Percentiles rank a stretch among this genome's conserved stretches.
These are phyloP conservation scores for Lyophyllum shimeji DNA, from an alignment of 768 basidiomycete genomes.

Conservation along the genomic window DNA sequence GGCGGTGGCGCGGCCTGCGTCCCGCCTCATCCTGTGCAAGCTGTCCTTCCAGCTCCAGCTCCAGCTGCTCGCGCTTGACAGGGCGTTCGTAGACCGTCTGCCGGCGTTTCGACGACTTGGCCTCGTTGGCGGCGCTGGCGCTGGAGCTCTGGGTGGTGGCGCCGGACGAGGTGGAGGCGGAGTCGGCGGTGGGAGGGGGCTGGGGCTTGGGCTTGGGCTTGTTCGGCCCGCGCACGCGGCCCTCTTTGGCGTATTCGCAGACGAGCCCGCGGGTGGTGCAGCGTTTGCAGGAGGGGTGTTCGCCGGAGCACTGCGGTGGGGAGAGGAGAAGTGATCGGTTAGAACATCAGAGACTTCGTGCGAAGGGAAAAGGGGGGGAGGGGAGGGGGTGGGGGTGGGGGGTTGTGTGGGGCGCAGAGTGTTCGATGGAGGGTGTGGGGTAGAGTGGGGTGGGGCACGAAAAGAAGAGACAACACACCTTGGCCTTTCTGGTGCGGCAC, in stretches of 20 bases:
- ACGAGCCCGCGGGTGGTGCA: constrained; percentile 56
- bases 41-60: no score
- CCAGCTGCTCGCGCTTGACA: no score
- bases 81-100: no score
- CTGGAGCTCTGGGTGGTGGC: not conserved
- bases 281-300: constrained; percentile 67
- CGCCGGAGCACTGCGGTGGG: constrained; percentile 60
- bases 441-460: no score
- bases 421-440: not conserved
- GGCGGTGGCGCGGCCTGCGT: constrained; percentile 22
- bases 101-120: no score
- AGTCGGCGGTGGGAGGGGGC: not conserved
- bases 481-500: constrained; percentile 71
- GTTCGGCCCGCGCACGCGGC: constrained; percentile 61
- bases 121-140: no score
- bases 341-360: not conserved
- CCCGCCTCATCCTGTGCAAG: no score
- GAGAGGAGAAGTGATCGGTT: not conserved
- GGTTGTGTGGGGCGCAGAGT: no score
- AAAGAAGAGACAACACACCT: constrained; percentile 38
- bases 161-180: no score
- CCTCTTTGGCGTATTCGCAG: constrained; percentile 71
- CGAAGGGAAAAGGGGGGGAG: not conserved
- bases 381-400: not conserved
- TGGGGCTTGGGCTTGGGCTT: constrained; percentile 40